Evolutionary conservation across 208 protist species (phyloP), one percentile per base, ranked within the genome.

Genomic region (Angomonas deanei): DNA sequence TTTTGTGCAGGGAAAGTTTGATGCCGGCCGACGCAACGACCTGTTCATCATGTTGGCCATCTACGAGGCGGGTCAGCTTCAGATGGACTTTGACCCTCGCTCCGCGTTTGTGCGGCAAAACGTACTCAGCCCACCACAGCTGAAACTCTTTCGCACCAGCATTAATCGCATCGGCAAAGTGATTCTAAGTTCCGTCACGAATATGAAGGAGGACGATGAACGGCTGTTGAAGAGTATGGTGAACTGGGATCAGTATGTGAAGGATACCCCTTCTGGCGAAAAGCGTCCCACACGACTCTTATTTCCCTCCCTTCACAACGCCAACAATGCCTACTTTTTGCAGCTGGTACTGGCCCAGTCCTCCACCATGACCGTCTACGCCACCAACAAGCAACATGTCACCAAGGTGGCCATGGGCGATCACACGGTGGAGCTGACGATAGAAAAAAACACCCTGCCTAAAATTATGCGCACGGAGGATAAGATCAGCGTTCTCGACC

Each of bases 1-100:
- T 34, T 1, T 23, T 1, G 42, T 27, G 10, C 3, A 53, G 13
- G 23, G 10, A 27, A 8, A 58, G 32, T 38, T 64, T 19, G 66
- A 72, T 34, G 17, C 26, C 23, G 66, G 66, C 17, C 55, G 56
- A n/a, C 50, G 59, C 58, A 72, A 61, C 59, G 66, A 72, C 48
- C 49, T 66, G n/a, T 57, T 61, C 19, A 3, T 50, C 1, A 61
- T 65, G 0, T 48, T 72, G 21, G 6, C 23, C 38, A 63, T 70
- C 38, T 68, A 56, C 28, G 63, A 68, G n/a, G 34, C 42, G 30
- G 1, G 55, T 17, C n/a, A 46, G 28, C 63, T 68, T 15, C 39
- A 68, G 17, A 4, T 42, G 19, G 26, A 30, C 13, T 28, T 53
- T 24, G 36, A 39, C n/a, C 33, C 47, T 15, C 8, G 5, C 32